Percentiles rank a stretch among this genome's conserved stretches.
Conservation (phyloP, 257 asterid species). For the Fraxinus excelsior region DNA sequence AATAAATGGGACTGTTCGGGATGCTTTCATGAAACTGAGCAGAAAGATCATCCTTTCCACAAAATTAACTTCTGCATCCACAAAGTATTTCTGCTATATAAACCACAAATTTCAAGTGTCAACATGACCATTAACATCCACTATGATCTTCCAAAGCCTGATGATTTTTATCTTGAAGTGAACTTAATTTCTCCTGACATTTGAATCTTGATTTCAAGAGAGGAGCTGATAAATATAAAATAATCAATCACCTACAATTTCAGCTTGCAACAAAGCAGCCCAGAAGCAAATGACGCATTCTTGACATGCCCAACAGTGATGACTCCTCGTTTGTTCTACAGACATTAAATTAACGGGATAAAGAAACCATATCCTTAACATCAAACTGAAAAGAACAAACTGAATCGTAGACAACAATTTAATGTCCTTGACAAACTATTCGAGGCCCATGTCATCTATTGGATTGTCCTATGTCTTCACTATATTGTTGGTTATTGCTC, state of each 20-base stretch:
- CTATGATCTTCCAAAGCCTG: neutral
- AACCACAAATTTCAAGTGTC: neutral
- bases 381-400: neutral
- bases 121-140: neutral
- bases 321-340: neutral
- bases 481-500: neutral
- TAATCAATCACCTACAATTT: constrained; percentile 1
- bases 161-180: neutral
- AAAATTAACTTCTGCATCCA: too few relatives aligned
- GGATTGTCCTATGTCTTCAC: constrained; percentile 8
- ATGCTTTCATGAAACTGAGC: neutral
- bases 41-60: too few relatives aligned
- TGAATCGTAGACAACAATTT: neutral
- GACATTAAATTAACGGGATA: neutral
- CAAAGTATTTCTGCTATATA: neutral
- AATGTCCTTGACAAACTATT: constrained; percentile 12
- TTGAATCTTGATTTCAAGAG: neutral
- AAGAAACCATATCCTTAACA: neutral
- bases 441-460: constrained; percentile 9
- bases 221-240: constrained; percentile 9
- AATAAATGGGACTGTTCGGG: neutral
- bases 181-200: neutral
- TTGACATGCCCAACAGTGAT: neutral
- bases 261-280: constrained; percentile 4
- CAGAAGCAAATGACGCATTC: constrained; percentile 7